Percentiles rank a stretch among this genome's conserved stretches.
Conservation (phyloP, 2,329 filamentous ascomycete genomes). For the Lasiodiplodia sp. region DNA sequence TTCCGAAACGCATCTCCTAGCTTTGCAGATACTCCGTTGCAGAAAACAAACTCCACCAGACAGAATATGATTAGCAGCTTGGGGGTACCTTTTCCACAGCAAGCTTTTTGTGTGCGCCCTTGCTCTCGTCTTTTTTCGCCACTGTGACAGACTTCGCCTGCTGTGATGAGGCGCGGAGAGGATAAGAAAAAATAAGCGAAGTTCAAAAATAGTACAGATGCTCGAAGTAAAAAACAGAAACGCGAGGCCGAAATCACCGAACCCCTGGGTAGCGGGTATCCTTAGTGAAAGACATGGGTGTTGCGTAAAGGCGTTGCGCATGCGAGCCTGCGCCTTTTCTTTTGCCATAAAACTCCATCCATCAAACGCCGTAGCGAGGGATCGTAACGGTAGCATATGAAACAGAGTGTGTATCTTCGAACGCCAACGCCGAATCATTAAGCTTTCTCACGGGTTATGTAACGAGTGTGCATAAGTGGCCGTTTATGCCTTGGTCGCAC, state of each 20-base stretch:
- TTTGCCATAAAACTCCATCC: conserved; percentile 28
- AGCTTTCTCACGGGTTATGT: conserved; percentile 16
- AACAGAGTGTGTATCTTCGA: conserved; percentile 27
- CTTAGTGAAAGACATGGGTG: conserved; percentile 28
- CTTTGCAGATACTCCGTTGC: background rate
- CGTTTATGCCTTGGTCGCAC: conserved; percentile 11
- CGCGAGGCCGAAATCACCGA: conserved; percentile 24
- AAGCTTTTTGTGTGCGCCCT: conserved; percentile 22
- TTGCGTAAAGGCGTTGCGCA: conserved; percentile 21
- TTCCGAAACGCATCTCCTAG: conserved; percentile 18
- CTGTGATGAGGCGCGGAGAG: background rate
- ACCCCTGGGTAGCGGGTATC: conserved; percentile 25
- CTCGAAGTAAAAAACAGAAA: conserved; percentile 14
- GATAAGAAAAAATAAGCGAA: conserved; percentile 1
- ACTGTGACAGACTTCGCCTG: conserved; percentile 11
- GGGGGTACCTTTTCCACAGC: background rate
- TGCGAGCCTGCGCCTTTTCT: conserved; percentile 16
- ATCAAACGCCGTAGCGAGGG: conserved; percentile 29
- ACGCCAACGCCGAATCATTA: conserved; percentile 26
- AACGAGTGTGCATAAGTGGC: background rate
- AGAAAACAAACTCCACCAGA: conserved; percentile 14
- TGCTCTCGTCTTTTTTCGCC: conserved; percentile 21
- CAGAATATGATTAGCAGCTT: conserved; percentile 8
- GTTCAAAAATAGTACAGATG: conserved; percentile 27
- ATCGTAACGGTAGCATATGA: conserved; percentile 27